phyloP scores from a whole-genome alignment of 2,329 filamentous ascomycete species.

The Ilyonectria mors-panacis region DNA sequence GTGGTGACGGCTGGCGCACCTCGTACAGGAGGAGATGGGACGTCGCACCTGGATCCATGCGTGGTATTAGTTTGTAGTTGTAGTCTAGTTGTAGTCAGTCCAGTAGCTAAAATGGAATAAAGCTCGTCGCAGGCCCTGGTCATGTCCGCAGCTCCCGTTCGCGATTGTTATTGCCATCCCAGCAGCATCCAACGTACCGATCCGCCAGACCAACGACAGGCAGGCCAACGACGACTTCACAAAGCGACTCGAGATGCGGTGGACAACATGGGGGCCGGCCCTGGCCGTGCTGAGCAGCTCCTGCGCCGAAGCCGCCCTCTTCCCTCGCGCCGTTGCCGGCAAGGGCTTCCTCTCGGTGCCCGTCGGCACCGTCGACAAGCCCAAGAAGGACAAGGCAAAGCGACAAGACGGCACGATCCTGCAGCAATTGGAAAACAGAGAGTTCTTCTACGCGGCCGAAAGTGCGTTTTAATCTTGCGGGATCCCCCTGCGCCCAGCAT shows the following conservation, averaged over 20 bases:
- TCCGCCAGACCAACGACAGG: neutral
- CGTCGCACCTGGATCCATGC: neutral
- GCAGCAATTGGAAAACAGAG: constrained; percentile 52
- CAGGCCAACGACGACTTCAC: neutral
- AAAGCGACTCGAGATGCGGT: constrained; percentile 39
- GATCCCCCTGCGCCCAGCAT: neutral
- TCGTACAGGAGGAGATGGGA: neutral
- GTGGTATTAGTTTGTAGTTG: neutral
- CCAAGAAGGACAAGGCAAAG: constrained; percentile 42
- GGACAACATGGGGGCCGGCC: constrained; percentile 39
- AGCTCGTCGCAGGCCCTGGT: constrained; percentile 18
- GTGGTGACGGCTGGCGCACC: neutral
- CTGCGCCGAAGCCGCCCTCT: constrained; percentile 36
- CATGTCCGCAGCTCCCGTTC: neutral
- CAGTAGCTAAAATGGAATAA: constrained; percentile 15
- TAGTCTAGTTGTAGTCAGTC: too few relatives aligned
- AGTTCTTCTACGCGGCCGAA: constrained; percentile 58
- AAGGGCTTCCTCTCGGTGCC: constrained; percentile 57
- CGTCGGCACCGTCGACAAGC: constrained; percentile 51
- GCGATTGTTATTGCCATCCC: neutral
- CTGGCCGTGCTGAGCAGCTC: constrained; percentile 33
- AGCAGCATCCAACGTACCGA: neutral
- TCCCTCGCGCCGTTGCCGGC: constrained; percentile 51
- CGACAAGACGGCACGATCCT: constrained; percentile 48
- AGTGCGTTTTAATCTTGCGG: constrained; percentile 46